Conservation (phyloP, 1,139 yeast genomes). For the Meyerozyma carpophila region DNA sequence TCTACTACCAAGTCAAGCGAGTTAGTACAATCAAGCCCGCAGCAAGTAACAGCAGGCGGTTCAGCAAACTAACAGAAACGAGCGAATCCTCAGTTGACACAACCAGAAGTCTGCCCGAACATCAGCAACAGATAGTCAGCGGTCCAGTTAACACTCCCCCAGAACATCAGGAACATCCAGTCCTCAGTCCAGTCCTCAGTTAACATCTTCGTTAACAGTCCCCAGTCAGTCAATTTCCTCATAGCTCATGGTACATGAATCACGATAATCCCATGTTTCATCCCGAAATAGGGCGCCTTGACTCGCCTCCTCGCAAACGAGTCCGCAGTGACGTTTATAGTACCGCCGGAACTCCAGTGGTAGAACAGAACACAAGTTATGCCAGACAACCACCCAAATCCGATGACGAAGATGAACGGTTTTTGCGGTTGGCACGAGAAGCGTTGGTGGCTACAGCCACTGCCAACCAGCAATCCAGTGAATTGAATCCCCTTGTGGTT, state of each 20-base stretch:
- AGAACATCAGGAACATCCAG: no score
- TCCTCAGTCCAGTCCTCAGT: no score
- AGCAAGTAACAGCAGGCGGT: no score
- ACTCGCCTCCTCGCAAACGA: background rate
- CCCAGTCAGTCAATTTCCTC: background rate
- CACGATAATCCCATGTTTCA: background rate
- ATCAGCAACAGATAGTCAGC: no score
- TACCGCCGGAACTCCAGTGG: background rate
- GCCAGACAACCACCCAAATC: background rate
- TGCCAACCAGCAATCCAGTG: background rate
- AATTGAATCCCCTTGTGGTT: slow-evolving; percentile 13
- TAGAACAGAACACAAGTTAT: background rate
- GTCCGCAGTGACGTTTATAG: background rate
- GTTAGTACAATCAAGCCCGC: no score
- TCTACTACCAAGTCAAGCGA: no score
- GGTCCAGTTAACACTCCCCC: no score
- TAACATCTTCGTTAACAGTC: no score
- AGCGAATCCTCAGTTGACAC: no score
- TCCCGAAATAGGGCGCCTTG: background rate
- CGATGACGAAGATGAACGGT: slow-evolving; percentile 12
- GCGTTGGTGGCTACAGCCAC: slow-evolving; percentile 12
- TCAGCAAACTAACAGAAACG: no score
- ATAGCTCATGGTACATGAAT: background rate
- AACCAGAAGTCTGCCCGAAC: no score
- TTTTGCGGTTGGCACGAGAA: slow-evolving; percentile 13